Base-by-base conservation (phyloP, 768 basidiomycete species). In the Candolleomyces eurysporus region DNA sequence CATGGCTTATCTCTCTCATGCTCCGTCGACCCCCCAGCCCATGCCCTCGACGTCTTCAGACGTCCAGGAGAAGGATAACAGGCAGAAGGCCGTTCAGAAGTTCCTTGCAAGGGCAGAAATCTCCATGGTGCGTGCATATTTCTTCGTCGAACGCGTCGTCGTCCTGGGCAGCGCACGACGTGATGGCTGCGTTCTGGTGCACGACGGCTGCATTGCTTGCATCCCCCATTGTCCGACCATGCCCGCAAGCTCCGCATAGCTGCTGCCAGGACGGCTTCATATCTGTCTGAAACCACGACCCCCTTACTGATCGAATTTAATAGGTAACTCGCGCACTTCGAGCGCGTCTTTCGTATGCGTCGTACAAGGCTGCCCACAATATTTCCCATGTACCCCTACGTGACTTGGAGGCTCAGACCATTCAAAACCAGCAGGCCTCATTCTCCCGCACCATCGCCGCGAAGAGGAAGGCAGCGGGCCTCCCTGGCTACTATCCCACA, bases 261-360 rank as follows among this genome's bases (percentile, higher is more conserved):
- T 49, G 43, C 63, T 68, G 55, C 31, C 30, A 19, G 19, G 48
- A 48, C 48, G 58, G 53, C 58, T 65, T 69, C 61, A 66, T 67
- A 63, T 57, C 52, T 58, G 30, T 63, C 65, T 70, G 70, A 71
- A 71, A 71, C 71, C 72, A 68, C 68, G 69, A 64, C 63, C 68
- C 69, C 69, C 69, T 73, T 73, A 69, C 76, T 77, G 75, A 78
- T 75, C 68, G 67, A 69, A 69, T 52, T 68, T 63, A 62, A 67
- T 67, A 94, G 92, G 85, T 94, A 36, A 90, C 91, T 69, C 89
- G 90, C 71, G 87, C 84, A 58, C 82, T 94, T 60, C 86, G 92
- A 63, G 82, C 91, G 67, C 88, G 91, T 65, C 83, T 94, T 56
- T 84, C 90, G 0, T 91, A 92, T 74, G 92, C 92, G 22, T 88